A percentile compares a stretch with the other conserved stretches of the same genome.
Evolutionary conservation across 2,329 filamentous ascomycete genomes (phyloP).

Genomic region (Pseudocercospora musae): DNA sequence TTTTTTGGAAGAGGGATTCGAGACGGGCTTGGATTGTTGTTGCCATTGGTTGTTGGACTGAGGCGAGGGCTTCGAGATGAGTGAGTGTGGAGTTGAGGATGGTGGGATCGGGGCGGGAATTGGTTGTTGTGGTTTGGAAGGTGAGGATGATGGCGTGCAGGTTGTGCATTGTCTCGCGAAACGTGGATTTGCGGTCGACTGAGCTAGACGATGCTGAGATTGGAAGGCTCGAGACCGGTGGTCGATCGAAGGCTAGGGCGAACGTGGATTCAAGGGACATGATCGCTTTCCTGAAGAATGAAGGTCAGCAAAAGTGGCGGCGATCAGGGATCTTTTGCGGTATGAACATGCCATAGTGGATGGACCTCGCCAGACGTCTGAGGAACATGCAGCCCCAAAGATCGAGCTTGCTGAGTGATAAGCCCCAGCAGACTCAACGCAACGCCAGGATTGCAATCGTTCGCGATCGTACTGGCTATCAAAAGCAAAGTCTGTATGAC

Average conservation of each 20-base stretch:
- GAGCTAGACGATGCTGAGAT: not conserved
- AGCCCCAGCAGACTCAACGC: conserved; percentile 4
- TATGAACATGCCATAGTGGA: not conserved
- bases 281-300: not conserved
- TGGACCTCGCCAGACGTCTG: not conserved
- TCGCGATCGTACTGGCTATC: conserved; percentile 5
- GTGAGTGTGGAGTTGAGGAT: not conserved
- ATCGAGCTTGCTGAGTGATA: not conserved
- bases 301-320: not conserved
- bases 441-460: conserved; percentile 11
- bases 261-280: not conserved
- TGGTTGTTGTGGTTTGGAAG: not conserved
- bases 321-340: not conserved
- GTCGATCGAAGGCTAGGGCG: not conserved
- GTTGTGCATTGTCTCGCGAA: not conserved
- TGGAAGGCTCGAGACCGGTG: not conserved
- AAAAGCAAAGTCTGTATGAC: conserved; percentile 5
- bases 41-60: not conserved
- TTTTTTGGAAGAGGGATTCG: not conserved
- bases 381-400: not conserved
- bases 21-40: not conserved
- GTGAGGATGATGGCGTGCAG: not conserved
- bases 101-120: not conserved
- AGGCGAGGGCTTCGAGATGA: not conserved
- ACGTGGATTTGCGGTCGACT: not conserved